Conservation (phyloP, 805 yeast species). For the Komagataella populi region DNA sequence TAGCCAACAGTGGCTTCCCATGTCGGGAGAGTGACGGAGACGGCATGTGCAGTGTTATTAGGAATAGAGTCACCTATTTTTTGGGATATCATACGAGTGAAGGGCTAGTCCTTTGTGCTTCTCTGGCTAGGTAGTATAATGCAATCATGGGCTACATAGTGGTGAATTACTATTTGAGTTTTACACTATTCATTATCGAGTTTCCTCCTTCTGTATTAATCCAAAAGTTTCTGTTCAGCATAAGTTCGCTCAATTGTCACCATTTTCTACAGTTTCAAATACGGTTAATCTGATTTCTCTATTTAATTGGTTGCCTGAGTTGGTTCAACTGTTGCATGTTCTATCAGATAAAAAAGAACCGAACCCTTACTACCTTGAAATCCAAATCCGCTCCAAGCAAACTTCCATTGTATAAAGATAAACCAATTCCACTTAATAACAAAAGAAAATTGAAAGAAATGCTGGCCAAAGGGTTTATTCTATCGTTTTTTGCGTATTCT, state of each 20-base stretch:
- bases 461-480: constrained; percentile 28
- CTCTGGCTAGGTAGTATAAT: neutral
- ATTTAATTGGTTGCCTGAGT: neutral
- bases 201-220: neutral
- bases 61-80: constrained; percentile 79
- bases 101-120: neutral
- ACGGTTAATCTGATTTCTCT: neutral
- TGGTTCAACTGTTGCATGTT: neutral
- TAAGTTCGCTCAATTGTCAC: neutral
- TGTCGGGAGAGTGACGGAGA: constrained; percentile 87
- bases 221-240: neutral
- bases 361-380: constrained; percentile 3
- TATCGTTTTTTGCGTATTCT: constrained; percentile 25
- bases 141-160: neutral
- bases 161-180: neutral
- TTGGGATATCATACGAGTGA: constrained; percentile 15
- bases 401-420: constrained; percentile 40
- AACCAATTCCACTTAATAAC: constrained; percentile 19
- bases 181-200: neutral
- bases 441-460: constrained; percentile 15
- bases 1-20: constrained; percentile 92
- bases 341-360: neutral
- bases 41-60: constrained; percentile 82
- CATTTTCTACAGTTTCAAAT: neutral
- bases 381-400: constrained; percentile 8